phyloP scores from a whole-genome alignment of 495 filamentous ascomycete species.

The Rusavskia elegans region DNA sequence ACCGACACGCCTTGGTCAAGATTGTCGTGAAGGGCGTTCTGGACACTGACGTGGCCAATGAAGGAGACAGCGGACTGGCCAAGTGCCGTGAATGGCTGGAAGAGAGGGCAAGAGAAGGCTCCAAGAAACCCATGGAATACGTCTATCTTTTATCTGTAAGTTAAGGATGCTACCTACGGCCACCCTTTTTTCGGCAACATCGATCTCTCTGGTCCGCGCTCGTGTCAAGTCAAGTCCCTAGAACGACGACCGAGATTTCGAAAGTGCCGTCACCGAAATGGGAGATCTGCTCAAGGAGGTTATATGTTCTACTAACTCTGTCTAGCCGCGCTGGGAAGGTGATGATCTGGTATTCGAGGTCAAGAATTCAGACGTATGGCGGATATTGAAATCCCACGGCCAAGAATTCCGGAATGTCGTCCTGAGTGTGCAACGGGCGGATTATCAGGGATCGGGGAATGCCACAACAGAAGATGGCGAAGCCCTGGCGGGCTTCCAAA shows the following conservation, averaged over 20 bases:
- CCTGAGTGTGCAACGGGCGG: conserved; percentile 6
- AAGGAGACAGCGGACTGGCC: background rate
- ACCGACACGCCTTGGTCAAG: background rate
- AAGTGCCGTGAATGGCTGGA: background rate
- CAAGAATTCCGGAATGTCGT: conserved; percentile 6
- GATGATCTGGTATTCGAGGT: conserved; percentile 52
- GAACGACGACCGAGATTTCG: conserved; percentile 38
- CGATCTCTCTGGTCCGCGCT: conserved; percentile 36
- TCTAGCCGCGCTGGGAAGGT: conserved; percentile 55
- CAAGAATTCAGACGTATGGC: conserved; percentile 41
- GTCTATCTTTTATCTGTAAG: background rate
- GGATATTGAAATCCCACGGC: conserved; percentile 45
- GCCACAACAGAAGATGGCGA: conserved; percentile 8
- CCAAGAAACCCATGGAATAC: background rate
- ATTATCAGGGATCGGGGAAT: conserved; percentile 6
- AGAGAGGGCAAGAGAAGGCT: background rate
- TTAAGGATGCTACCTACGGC: background rate
- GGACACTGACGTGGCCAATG: background rate
- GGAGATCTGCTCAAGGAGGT: conserved; percentile 35
- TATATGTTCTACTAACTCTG: conserved; percentile 55
- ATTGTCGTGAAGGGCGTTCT: background rate
- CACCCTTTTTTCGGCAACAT: conserved; percentile 16
- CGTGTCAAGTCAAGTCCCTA: conserved; percentile 40
- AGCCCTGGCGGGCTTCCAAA: conserved; percentile 12
- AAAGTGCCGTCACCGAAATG: conserved; percentile 21